Percentiles rank a stretch among this genome's conserved stretches.
phyloP scores from a whole-genome alignment of 805 yeast species.

The Teunomyces barrocoloradensis region DNA sequence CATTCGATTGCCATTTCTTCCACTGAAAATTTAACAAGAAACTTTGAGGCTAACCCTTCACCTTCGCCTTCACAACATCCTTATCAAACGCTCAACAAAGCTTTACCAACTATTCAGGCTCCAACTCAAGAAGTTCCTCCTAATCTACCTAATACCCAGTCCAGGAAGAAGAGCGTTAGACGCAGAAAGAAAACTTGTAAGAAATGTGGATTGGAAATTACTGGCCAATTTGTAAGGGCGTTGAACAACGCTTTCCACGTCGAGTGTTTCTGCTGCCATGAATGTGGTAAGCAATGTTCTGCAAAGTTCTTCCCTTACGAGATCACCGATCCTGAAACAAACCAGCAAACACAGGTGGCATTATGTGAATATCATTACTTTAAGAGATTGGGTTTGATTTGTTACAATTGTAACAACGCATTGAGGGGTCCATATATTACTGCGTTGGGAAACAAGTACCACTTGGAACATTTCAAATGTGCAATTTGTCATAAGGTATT shows the following conservation, averaged over 20 bases:
- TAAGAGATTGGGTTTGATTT: conserved; percentile 77
- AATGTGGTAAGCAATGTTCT: conserved; percentile 79
- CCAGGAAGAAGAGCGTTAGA: neutral
- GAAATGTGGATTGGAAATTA: conserved; percentile 37
- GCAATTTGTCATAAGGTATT: conserved; percentile 81
- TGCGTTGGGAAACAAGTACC: conserved; percentile 88
- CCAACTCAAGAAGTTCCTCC: conserved; percentile 7
- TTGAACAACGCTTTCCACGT: conserved; percentile 77
- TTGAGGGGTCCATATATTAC: conserved; percentile 91
- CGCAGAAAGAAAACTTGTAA: conserved; percentile 31
- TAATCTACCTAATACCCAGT: neutral
- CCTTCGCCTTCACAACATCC: neutral
- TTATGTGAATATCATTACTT: conserved; percentile 94
- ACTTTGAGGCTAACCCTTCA: neutral
- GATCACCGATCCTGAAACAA: conserved; percentile 34
- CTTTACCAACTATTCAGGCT: conserved; percentile 3
- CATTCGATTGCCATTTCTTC: conserved; percentile 31
- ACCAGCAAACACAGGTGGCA: conserved; percentile 31
- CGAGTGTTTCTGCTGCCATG: conserved; percentile 82
- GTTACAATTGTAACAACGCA: conserved; percentile 81
- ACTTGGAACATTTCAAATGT: conserved; percentile 93
- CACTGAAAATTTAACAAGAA: conserved; percentile 2
- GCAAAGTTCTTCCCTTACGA: conserved; percentile 87
- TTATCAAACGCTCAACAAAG: neutral
- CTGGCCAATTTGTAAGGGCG: conserved; percentile 83